Evolutionary conservation across 2,329 filamentous ascomycete genomes (phyloP).

Genomic region (Ceratocystis colombiana): DNA sequence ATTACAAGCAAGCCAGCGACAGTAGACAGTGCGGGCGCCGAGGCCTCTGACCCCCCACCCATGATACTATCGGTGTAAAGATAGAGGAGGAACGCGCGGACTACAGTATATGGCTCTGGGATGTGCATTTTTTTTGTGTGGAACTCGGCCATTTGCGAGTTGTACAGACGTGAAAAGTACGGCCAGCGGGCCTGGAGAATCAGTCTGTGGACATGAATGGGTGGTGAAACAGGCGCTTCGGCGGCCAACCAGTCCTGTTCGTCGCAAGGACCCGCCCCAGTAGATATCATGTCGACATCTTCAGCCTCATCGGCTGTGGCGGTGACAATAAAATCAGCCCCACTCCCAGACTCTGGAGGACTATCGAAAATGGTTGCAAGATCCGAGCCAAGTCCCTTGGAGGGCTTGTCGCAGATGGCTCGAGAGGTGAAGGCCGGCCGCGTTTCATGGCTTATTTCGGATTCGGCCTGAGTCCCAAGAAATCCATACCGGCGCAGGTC

Average conservation of each 20-base stretch:
- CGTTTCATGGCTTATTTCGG: slow-evolving; percentile 39
- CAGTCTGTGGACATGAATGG: slow-evolving; percentile 90
- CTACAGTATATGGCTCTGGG: slow-evolving; percentile 86
- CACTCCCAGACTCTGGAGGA: slow-evolving; percentile 71
- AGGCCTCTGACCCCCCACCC: slow-evolving; percentile 38
- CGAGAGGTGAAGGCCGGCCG: slow-evolving; percentile 4
- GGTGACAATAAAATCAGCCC: slow-evolving; percentile 83
- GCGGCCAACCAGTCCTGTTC: slow-evolving; percentile 49
- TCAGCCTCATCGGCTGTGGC: slow-evolving; percentile 71
- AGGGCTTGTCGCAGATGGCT: neutral
- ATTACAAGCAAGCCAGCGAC: slow-evolving; percentile 92
- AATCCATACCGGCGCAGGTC: slow-evolving; percentile 87
- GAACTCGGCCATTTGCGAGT: slow-evolving; percentile 92
- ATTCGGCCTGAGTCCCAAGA: slow-evolving; percentile 62
- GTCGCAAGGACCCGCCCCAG: slow-evolving; percentile 37
- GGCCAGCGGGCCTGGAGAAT: slow-evolving; percentile 94
- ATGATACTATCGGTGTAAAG: slow-evolving; percentile 91
- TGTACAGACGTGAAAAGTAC: slow-evolving; percentile 86
- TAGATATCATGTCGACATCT: slow-evolving; percentile 52
- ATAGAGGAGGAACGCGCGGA: slow-evolving; percentile 90
- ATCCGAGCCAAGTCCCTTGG: slow-evolving; percentile 70
- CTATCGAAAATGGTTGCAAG: slow-evolving; percentile 77
- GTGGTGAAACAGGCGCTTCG: slow-evolving; percentile 58
- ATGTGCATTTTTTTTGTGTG: slow-evolving; percentile 98
- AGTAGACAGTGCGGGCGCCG: slow-evolving; percentile 64